Evolutionary conservation across 331 rosid genomes (phyloP), one percentile per base, ranked within the genome.

Genomic region (Saraca asoca): DNA sequence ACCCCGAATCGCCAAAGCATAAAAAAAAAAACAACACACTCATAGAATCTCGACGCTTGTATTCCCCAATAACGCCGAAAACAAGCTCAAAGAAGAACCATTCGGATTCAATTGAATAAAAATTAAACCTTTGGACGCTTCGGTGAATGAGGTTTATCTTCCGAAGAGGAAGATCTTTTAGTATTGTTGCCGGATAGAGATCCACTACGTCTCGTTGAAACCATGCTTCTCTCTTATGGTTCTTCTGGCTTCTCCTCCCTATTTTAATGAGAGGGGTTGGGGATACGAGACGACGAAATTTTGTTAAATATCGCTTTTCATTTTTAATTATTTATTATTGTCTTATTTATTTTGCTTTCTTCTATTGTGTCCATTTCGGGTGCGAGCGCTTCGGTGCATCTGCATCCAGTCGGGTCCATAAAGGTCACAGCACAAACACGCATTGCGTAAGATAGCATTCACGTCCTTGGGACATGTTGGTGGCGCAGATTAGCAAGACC

Each of bases 171-270:
- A 72, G 96, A 84, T 89, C 89, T 82, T 78, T 89, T 88, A 80
- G 80, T 75, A 68, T 65, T 87, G 80, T 77, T 69, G 33, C 91
- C 88, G 58, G 96, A 83, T 73, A 90, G 86, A 82, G 99, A 94
- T 90, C 99, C 99, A 88, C 97, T 90, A 70, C 99, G 85, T 75
- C 99, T 86, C 77, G 99, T 94, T 61, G 99, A 94, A 83, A 94
- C 99, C 99, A 94, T 94, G 79, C 70, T 3, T 24, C 31, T 61
- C 77, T 69, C 79, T 74, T 51, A 64, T 60, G 71, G 71, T 48
- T 17, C 50, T 54, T 62, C 50, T 5, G 31, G 9, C 49, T 49
- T 51, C 64, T 55, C 71, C 38, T 43, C 31, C 3, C 31, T 24
- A 24, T 24, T 24, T 24, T 3, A 24, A 24, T 3, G 31, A 24